Percentiles rank a stretch among this genome's conserved stretches.
phyloP scores from a whole-genome alignment of 2,329 filamentous ascomycete genomes.

The Bimuria novae-zelandiae region DNA sequence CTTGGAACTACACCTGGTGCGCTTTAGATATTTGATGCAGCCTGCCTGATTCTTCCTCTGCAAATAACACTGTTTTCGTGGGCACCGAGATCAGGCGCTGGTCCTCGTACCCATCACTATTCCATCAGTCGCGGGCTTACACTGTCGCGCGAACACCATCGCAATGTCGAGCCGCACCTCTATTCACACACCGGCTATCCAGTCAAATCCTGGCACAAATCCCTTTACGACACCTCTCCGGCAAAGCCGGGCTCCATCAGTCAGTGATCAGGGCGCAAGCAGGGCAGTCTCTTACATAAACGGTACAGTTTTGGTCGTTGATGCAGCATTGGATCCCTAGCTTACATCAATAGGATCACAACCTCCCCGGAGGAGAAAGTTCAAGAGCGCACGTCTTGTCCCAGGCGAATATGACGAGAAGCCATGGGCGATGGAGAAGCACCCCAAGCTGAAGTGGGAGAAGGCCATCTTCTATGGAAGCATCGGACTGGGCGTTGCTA shows the following conservation, averaged over 20 bases:
- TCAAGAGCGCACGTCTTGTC: constrained; percentile 25
- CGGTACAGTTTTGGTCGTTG: neutral
- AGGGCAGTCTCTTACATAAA: constrained; percentile 18
- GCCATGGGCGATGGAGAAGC: constrained; percentile 25
- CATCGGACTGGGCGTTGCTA: constrained; percentile 20
- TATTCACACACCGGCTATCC: constrained; percentile 20
- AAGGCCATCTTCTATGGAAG: constrained; percentile 27
- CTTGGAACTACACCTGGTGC: neutral
- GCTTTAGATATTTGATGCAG: constrained; percentile 8
- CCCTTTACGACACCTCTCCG: constrained; percentile 27
- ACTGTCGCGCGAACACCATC: neutral
- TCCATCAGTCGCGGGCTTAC: neutral
- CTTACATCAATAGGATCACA: constrained; percentile 7
- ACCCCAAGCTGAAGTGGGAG: constrained; percentile 27
- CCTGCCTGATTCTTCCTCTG: constrained; percentile 4
- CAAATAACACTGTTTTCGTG: constrained; percentile 4
- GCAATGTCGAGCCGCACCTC: constrained; percentile 27
- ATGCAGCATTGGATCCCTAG: neutral
- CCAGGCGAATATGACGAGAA: constrained; percentile 29
- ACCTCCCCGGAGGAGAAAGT: constrained; percentile 22
- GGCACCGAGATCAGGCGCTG: no score
- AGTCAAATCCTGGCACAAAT: constrained; percentile 22
- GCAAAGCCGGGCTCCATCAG: constrained; percentile 25
- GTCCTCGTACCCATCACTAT: constrained; percentile 5
- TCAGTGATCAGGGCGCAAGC: constrained; percentile 19